Percentiles rank a stretch among this genome's conserved stretches.
Evolutionary conservation across 495 filamentous ascomycete species (phyloP).

Genomic region (Aspergillus olivimuriae): DNA sequence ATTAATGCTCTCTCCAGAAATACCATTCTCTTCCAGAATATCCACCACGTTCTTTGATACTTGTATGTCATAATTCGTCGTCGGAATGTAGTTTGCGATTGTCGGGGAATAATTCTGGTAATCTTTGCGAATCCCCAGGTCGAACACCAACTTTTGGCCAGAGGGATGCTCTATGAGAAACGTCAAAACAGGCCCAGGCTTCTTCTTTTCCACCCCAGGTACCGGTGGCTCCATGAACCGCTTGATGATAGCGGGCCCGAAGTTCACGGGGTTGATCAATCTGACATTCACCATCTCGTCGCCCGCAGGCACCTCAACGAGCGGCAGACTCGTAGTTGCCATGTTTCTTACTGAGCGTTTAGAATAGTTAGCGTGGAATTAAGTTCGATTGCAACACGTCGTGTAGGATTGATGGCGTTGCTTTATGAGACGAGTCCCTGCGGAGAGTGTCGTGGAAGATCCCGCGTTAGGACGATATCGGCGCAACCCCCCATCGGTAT

Average conservation of each 20-base stretch:
- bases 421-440: background rate
- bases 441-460: background rate
- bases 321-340: constrained; percentile 2
- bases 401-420: too few relatives aligned
- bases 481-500: background rate
- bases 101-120: constrained; percentile 7
- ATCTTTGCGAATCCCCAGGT: constrained; percentile 9
- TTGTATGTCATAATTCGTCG: constrained; percentile 14
- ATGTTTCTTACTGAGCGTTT: too few relatives aligned
- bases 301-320: constrained; percentile 33
- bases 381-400: too few relatives aligned
- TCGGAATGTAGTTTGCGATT: constrained; percentile 5
- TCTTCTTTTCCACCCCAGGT: constrained; percentile 13
- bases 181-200: constrained; percentile 13
- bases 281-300: constrained; percentile 11
- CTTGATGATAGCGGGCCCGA: constrained; percentile 14
- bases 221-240: constrained; percentile 18
- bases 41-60: constrained; percentile 45
- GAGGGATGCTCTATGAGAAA: constrained; percentile 17
- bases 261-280: constrained; percentile 17
- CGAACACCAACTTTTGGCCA: constrained; percentile 9
- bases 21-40: constrained; percentile 39
- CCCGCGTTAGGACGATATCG: background rate
- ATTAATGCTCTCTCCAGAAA: constrained; percentile 43
- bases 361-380: too few relatives aligned